Evolutionary conservation across 2,329 filamentous ascomycete species (phyloP).

Genomic region (Fusarium armeniacum): DNA sequence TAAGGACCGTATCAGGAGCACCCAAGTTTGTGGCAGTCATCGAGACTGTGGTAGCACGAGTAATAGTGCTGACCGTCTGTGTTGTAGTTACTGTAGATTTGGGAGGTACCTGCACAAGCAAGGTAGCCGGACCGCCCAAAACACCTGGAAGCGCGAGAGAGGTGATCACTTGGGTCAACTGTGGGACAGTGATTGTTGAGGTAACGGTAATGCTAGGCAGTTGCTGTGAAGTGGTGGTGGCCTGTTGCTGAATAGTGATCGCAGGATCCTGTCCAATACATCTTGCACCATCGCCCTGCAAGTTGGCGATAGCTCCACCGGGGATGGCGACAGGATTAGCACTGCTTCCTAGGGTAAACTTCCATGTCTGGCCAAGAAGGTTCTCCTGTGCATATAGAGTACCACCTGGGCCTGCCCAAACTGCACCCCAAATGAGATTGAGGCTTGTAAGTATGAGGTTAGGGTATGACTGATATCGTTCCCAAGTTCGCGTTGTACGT

Average conservation of each 20-base stretch:
- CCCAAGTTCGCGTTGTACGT: slow-evolving; percentile 22
- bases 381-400: slow-evolving; percentile 14
- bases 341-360: slow-evolving; percentile 11
- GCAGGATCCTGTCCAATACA: slow-evolving; percentile 5
- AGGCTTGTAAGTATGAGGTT: slow-evolving; percentile 14
- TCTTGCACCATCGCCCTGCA: slow-evolving; percentile 11
- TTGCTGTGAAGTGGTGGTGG: not conserved
- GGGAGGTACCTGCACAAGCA: slow-evolving; percentile 22
- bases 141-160: not conserved
- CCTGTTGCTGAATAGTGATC: not conserved
- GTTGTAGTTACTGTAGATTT: slow-evolving; percentile 20
- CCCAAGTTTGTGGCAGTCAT: not conserved
- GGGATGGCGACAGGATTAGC: not conserved
- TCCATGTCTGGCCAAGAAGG: slow-evolving; percentile 13
- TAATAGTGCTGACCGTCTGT: slow-evolving; percentile 11
- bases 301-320: slow-evolving; percentile 5
- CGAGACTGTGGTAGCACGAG: not conserved
- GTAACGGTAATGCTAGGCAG: not conserved
- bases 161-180: not conserved
- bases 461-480: slow-evolving; percentile 11
- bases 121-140: slow-evolving; percentile 25
- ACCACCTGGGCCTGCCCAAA: slow-evolving; percentile 2
- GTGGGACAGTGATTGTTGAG: not conserved
- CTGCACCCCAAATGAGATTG: slow-evolving; percentile 10
- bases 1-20: not conserved